Conservation (phyloP, 306 rosid species). For the Cucumis hystrix region DNA sequence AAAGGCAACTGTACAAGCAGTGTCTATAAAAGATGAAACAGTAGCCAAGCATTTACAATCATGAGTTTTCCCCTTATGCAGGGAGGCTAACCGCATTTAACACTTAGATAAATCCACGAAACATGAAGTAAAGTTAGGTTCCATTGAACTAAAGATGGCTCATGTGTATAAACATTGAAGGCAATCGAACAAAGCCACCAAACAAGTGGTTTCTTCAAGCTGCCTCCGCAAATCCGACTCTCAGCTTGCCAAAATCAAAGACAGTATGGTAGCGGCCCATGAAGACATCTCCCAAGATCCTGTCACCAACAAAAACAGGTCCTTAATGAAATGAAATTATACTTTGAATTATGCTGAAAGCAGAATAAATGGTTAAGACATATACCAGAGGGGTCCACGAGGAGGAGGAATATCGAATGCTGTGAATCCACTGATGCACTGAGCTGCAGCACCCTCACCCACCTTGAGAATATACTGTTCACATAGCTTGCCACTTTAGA, state of each 20-base stretch:
- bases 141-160: background rate
- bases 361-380: background rate
- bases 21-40: background rate
- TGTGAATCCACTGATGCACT: conserved; percentile 83
- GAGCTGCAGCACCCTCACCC: conserved; percentile 54
- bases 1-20: background rate
- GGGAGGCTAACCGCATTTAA: background rate
- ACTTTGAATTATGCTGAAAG: background rate
- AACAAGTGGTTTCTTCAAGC: conserved; percentile 24
- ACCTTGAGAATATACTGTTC: conserved; percentile 74
- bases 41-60: conserved; percentile 4
- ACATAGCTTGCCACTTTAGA: conserved; percentile 3
- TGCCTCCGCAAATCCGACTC: conserved; percentile 86
- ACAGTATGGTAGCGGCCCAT: conserved; percentile 88
- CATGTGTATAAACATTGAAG: background rate
- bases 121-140: background rate
- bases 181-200: background rate
- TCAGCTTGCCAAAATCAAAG: conserved; percentile 59
- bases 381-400: conserved; percentile 87
- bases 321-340: conserved; percentile 2
- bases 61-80: background rate
- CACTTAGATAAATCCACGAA: background rate
- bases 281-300: conserved; percentile 94
- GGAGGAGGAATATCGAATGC: conserved; percentile 82
- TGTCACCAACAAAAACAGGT: conserved; percentile 17